Base-by-base conservation (phyloP, 306 rosid genomes). In the Benincasa hispida region DNA sequence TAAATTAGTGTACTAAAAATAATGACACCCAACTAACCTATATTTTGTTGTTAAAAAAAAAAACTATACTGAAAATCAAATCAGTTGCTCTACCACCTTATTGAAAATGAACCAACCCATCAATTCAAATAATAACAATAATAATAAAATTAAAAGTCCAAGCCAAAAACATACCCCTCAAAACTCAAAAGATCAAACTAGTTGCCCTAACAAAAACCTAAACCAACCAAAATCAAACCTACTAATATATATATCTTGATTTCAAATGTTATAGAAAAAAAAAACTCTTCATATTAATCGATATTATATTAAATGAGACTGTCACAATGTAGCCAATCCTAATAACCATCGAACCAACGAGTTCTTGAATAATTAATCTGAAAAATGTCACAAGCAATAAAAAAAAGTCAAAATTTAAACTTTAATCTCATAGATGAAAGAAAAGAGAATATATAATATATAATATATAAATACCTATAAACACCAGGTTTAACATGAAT, bases 401-500 rank as follows among this genome's bases (percentile, higher is more conserved):
- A 11, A 73, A 3, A 37, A 37, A 37, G 5, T 1, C 1, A 6
- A 37, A 37, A 37, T 37, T 8, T 0, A 37, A 37, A 37, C 0
- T 37, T 6, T 7, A 37, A 1, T 37, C 35, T 32, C 5, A 32
- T 32, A 32, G 4, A 32, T 32, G 35, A 11, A 69, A 42, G 7
- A 51, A 17, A 50, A 18, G 2, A 51, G 19, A 67, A 39, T 9
- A 8, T 8, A 41, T 9, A 41, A 5, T 35, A 5, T 2, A 34
- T 1, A 3, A 39, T 2, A 41, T n/a, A 41, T 39, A 41, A 5
- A n/a, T 18, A 73, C 77, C 77, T 74, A n/a, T 74, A 74, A 34
- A 34, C 2, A 10, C 65, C 77, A 32, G 85, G 74, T 8, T 77
- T 82, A 15, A 89, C 70, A 0, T 32, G 32, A 57, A 89, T 87